Conservation (phyloP, 495 filamentous ascomycete genomes). For the Sordaria brevicollis region DNA sequence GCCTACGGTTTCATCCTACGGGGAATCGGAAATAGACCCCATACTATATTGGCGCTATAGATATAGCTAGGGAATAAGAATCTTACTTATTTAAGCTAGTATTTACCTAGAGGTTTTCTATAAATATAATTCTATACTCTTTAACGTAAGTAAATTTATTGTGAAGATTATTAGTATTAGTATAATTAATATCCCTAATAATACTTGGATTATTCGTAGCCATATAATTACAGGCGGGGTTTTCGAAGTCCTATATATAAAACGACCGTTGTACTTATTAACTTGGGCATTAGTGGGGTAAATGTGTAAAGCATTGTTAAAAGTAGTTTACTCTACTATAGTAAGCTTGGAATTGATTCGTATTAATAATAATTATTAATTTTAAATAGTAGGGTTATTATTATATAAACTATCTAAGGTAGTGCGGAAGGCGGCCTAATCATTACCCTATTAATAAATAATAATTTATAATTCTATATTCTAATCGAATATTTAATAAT, state of each 20-base stretch:
- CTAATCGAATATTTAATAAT: not conserved
- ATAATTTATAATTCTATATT: not conserved
- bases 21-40: too few species aligned
- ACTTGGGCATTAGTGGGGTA: not conserved
- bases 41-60: too few species aligned
- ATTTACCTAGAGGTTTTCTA: not conserved
- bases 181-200: not conserved
- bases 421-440: too few species aligned
- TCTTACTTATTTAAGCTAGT: too few species aligned
- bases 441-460: not conserved
- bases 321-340: too few species aligned
- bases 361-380: not conserved
- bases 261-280: not conserved
- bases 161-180: not conserved
- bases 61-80: too few species aligned
- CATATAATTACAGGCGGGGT: too few species aligned
- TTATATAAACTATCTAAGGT: not conserved
- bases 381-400: not conserved
- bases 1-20: too few species aligned
- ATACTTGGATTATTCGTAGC: too few species aligned
- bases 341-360: not conserved
- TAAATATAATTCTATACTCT: not conserved
- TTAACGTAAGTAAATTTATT: not conserved
- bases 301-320: too few species aligned
- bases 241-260: too few species aligned